A percentile compares a stretch with the other conserved stretches of the same genome.
These are phyloP conservation scores for Trichaptum fuscoviolaceum DNA, from an alignment of 768 basidiomycete species.

Conservation along the genomic window DNA sequence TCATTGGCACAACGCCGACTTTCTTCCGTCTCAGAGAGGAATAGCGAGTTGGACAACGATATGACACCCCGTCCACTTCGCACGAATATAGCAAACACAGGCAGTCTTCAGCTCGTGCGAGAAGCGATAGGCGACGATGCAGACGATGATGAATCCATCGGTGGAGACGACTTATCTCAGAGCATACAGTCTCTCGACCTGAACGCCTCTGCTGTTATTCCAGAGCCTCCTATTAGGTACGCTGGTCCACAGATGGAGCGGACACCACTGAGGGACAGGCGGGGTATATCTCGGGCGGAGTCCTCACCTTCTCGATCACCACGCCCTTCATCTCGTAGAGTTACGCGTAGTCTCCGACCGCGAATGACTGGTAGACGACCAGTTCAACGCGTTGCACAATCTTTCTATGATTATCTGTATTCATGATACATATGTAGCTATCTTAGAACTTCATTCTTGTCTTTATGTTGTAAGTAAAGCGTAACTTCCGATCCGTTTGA, in stretches of 20 bases:
- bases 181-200: neutral
- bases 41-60: neutral
- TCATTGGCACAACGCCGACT: neutral
- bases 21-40: slow-evolving; percentile 1
- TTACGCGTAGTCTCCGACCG: neutral
- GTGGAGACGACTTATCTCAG: slow-evolving; percentile 2
- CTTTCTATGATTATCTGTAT: slow-evolving; percentile 5
- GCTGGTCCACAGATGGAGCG: neutral
- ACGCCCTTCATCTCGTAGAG: neutral
- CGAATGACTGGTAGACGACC: neutral
- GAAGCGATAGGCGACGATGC: neutral
- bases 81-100: neutral
- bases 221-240: neutral
- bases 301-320: slow-evolving; percentile 4
- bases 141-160: slow-evolving; percentile 5
- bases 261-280: neutral
- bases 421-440: neutral
- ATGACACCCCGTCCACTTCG: neutral
- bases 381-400: neutral
- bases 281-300: neutral
- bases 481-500: neutral
- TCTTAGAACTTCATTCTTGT: neutral
- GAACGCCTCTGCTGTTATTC: neutral
- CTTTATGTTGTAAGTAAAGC: neutral
- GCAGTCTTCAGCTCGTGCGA: neutral